Base-by-base conservation (phyloP, 169 alveolate genomes). In the Eimeria necatrix region DNA sequence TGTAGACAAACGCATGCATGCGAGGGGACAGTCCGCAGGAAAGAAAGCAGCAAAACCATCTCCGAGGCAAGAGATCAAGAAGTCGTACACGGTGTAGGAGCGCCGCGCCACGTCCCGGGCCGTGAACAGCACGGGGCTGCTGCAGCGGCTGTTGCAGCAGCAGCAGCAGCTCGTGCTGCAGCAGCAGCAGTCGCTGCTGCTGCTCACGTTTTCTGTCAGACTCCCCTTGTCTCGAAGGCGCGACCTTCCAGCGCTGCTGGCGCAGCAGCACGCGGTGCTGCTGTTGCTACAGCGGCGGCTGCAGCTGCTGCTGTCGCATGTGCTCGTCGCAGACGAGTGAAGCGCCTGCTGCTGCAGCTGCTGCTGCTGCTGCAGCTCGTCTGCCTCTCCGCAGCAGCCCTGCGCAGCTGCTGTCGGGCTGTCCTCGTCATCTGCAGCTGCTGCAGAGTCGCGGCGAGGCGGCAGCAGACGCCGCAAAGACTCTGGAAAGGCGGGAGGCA, bases 31-130 rank as follows among this genome's bases (percentile, higher is more conserved):
- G 51, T 86, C 93, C 48, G 68, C 51, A 3, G 81, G 81, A 59
- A 86, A 86, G 68, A 61, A 86, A 18, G 93, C 84, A 12, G 93
- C 73, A 8, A 86, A 60, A 14, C 93, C 93, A 53, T 86, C 93
- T 10, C 81, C 68, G 16, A 86, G 64, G 51, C 74, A 16, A 46
- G 93, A 56, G 5, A 86, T 48, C 32, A 86, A 41, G 49, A 86
- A 86, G 83, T 86, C 93, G 68, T 86, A 86, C 51, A 86, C 93
- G 7, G 93, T 86, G 68, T 86, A 86, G 7, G 93, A 86, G 49
- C 93, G 81, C 18, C 93, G 81, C 83, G 49, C 22, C 18, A 86
- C n/a, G 22, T 86, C 93, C 8, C 93, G 83, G 51, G 93, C 70
- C 48, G 41, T 10, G 59, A 84, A 84, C 10, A 52, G 26, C 26